Evolutionary conservation across 805 yeast species (phyloP).

Genomic region (Starmerella bombi): DNA sequence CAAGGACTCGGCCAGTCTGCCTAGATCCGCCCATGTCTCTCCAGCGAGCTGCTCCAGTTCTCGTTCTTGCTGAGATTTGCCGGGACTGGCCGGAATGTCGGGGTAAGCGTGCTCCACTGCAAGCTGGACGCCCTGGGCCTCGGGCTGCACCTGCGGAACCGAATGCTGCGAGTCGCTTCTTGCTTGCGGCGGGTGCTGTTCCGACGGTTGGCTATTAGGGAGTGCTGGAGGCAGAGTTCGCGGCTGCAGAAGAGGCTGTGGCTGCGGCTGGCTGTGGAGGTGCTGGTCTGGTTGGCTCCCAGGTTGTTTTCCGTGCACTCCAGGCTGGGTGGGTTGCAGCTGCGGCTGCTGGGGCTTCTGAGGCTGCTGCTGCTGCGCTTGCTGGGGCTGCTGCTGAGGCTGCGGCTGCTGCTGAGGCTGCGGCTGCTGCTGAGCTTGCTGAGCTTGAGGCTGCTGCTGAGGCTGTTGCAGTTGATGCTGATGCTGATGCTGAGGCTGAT

Average conservation of each 20-base stretch:
- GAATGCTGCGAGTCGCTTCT: not conserved
- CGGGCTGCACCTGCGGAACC: not conserved
- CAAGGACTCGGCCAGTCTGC: slow-evolving; percentile 75
- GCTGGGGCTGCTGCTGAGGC: not conserved
- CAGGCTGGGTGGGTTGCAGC: not conserved
- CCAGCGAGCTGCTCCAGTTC: slow-evolving; percentile 28
- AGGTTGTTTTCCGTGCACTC: slow-evolving; percentile 2
- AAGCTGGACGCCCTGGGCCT: not conserved
- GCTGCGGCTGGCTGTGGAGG: too few relatives aligned
- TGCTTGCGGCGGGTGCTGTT: too few relatives aligned
- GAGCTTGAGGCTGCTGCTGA: slow-evolving; percentile 13
- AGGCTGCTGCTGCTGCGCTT: not conserved
- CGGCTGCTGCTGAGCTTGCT: slow-evolving; percentile 1
- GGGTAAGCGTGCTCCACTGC: not conserved
- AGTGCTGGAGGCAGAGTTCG: too few relatives aligned
- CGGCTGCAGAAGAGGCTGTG: too few relatives aligned
- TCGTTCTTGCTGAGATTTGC: slow-evolving; percentile 3
- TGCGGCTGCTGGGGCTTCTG: not conserved
- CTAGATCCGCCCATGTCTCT: slow-evolving; percentile 76
- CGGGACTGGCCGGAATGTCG: not conserved
- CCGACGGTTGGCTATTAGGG: too few relatives aligned
- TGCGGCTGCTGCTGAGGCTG: not conserved
- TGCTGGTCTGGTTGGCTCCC: too few relatives aligned
- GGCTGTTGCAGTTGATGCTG: too few relatives aligned
- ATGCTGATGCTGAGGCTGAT: slow-evolving; percentile 1